phyloP scores from a whole-genome alignment of 805 yeast genomes.

The Lipomyces japonicus region DNA sequence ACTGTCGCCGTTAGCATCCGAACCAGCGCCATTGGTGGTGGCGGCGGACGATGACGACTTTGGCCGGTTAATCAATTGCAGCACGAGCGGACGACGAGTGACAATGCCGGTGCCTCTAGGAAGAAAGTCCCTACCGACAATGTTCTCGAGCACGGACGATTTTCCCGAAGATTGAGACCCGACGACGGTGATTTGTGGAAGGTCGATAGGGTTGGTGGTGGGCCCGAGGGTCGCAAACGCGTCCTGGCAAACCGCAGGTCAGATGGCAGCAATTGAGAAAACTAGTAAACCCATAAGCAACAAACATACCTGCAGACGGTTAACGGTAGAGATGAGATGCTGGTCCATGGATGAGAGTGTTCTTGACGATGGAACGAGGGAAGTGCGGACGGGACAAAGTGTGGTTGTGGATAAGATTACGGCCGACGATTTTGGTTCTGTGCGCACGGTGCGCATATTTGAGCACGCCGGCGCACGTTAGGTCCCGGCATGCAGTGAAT shows the following conservation, averaged over 20 bases:
- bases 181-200: constrained; percentile 92
- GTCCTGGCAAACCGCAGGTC: constrained; percentile 47
- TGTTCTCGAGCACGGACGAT: constrained; percentile 83
- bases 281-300: background rate
- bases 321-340: constrained; percentile 32
- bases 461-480: too few relatives aligned
- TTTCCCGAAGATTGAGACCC: constrained; percentile 91
- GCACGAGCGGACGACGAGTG: constrained; percentile 76
- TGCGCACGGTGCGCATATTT: too few relatives aligned
- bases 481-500: too few relatives aligned
- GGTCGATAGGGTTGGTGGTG: constrained; percentile 86
- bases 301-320: constrained; percentile 30
- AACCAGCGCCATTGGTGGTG: constrained; percentile 8
- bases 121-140: constrained; percentile 84
- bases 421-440: too few relatives aligned
- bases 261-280: background rate
- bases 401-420: too few relatives aligned
- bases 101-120: constrained; percentile 91
- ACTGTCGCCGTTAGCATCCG: constrained; percentile 27
- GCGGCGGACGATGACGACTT: background rate
- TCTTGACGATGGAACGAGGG: background rate
- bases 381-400: background rate
- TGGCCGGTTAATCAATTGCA: constrained; percentile 73
- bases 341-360: constrained; percentile 29
- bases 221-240: constrained; percentile 97